phyloP scores from a whole-genome alignment of 805 yeast species.

The Candida boidinii region DNA sequence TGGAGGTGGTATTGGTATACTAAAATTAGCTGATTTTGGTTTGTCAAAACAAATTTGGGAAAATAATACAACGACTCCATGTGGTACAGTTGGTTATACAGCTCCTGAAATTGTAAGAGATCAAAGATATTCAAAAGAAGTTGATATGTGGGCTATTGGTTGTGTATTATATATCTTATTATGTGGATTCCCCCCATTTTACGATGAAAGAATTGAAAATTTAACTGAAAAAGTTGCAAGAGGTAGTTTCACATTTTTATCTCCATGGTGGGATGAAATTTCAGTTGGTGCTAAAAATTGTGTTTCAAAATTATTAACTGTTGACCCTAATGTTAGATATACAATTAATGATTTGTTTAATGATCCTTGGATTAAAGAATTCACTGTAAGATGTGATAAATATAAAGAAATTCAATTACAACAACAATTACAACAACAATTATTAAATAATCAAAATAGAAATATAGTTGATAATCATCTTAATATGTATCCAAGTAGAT shows the following conservation, averaged over 20 bases:
- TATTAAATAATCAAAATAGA: slow-evolving; percentile 3
- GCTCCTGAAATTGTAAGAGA: slow-evolving; percentile 98
- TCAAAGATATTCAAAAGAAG: slow-evolving; percentile 85
- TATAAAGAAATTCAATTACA: slow-evolving; percentile 14
- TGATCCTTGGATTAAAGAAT: slow-evolving; percentile 65
- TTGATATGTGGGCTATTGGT: slow-evolving; percentile 98
- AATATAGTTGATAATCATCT: too few species aligned
- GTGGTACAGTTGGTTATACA: slow-evolving; percentile 98
- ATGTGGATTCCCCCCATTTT: slow-evolving; percentile 98
- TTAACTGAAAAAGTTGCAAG: slow-evolving; percentile 72
- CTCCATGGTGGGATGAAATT: slow-evolving; percentile 90
- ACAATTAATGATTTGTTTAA: slow-evolving; percentile 62
- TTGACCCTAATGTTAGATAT: slow-evolving; percentile 59
- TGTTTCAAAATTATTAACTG: slow-evolving; percentile 59
- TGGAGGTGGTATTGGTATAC: slow-evolving; percentile 85
- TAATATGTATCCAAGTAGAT: neutral
- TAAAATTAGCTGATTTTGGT: slow-evolving; percentile 94
- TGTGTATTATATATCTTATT: slow-evolving; percentile 88
- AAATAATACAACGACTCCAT: slow-evolving; percentile 88
- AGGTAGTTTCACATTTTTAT: slow-evolving; percentile 67
- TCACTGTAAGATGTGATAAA: slow-evolving; percentile 21
- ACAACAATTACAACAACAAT: slow-evolving; percentile 9
- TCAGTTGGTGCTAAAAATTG: slow-evolving; percentile 60
- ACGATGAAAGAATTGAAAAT: slow-evolving; percentile 69
- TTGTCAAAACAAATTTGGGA: slow-evolving; percentile 85